phyloP scores from a whole-genome alignment of 179 eudicot genomes.

The Heliamphora pulchella region DNA sequence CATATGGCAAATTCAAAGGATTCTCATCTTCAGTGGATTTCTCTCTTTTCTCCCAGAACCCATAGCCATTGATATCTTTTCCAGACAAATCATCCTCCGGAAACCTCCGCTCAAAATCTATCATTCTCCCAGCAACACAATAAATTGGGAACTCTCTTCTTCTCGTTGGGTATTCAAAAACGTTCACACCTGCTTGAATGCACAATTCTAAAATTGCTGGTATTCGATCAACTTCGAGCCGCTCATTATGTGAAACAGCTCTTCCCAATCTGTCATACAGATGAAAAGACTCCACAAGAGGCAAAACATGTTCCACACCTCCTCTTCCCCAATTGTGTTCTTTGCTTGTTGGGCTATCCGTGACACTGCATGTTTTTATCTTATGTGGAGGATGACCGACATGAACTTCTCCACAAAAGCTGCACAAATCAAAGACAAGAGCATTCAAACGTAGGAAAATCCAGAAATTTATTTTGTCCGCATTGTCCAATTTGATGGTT shows the following conservation, averaged over 20 bases:
- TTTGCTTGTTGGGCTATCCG: constrained; percentile 30
- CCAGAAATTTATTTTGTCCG: background rate
- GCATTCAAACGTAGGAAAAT: background rate
- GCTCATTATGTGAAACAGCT: constrained; percentile 44
- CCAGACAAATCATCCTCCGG: constrained; percentile 25
- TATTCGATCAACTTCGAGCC: constrained; percentile 36
- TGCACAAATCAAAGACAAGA: constrained; percentile 16
- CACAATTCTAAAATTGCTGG: constrained; percentile 40
- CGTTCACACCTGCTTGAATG: constrained; percentile 40
- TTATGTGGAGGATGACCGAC: constrained; percentile 37
- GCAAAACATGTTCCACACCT: constrained; percentile 29
- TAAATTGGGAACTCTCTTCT: constrained; percentile 36
- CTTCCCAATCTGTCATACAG: constrained; percentile 40
- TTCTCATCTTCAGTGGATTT: constrained; percentile 17
- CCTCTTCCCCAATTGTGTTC: constrained; percentile 40
- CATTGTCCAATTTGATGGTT: background rate
- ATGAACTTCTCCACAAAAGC: constrained; percentile 40
- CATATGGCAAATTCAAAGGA: constrained; percentile 14
- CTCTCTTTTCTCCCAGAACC: constrained; percentile 26
- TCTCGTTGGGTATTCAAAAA: constrained; percentile 35
- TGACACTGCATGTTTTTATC: constrained; percentile 33
- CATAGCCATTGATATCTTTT: constrained; percentile 20
- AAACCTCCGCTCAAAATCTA: constrained; percentile 38
- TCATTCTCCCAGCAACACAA: constrained; percentile 36
- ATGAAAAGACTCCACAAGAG: constrained; percentile 38